A percentile compares a stretch with the other conserved stretches of the same genome.
phyloP scores from a whole-genome alignment of 768 basidiomycete genomes.

The Leccinellum luteum region DNA sequence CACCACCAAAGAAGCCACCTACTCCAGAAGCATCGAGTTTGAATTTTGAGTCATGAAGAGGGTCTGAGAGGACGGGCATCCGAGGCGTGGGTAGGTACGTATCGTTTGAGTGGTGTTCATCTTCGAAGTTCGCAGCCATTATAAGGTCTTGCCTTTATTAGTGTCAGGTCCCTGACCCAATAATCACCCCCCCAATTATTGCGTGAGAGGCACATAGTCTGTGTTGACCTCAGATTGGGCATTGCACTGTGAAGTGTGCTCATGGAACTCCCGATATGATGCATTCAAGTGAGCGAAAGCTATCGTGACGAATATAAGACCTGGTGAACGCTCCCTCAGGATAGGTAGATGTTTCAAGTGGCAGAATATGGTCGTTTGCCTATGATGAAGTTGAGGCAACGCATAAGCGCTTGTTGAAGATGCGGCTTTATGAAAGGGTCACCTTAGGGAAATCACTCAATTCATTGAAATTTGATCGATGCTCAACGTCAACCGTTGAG shows the following conservation, averaged over 20 bases:
- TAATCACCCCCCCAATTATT: background rate
- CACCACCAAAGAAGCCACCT: conserved; percentile 37
- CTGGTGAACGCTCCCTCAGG: background rate
- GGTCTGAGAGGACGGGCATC: conserved; percentile 16
- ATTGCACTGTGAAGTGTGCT: background rate
- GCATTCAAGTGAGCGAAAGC: background rate
- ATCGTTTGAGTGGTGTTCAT: background rate
- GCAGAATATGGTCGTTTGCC: too few species aligned
- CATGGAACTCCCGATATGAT: background rate
- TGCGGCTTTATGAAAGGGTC: background rate
- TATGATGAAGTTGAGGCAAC: background rate
- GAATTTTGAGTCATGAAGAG: conserved; percentile 11
- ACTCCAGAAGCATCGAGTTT: conserved; percentile 31
- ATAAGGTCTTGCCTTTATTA: background rate
- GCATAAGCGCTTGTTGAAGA: background rate
- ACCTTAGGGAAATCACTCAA: background rate
- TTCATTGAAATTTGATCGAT: too few species aligned
- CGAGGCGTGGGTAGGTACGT: background rate
- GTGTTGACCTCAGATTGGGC: background rate
- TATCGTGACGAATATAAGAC: background rate
- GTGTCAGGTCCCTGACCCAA: background rate
- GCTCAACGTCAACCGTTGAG: background rate
- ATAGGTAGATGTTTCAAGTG: background rate
- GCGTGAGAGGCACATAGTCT: background rate
- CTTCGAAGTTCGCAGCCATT: background rate